phyloP scores from a whole-genome alignment of 2,329 filamentous ascomycete species.

The Cytospora paraplurivora region DNA sequence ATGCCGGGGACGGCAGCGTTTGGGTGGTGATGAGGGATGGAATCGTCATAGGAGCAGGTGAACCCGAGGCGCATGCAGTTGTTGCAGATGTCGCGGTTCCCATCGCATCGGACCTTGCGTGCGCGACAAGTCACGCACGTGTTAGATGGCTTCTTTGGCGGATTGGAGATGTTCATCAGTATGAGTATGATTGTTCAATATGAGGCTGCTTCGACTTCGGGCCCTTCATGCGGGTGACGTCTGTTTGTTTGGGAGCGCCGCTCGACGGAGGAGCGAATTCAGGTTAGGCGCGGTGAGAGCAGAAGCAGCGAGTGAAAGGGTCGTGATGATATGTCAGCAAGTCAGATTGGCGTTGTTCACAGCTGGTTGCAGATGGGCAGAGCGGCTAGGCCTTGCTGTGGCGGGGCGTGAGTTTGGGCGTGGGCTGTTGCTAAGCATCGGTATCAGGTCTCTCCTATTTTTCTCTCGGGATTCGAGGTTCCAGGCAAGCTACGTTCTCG shows the following conservation, averaged over 20 bases:
- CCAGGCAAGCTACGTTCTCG: conserved; percentile 2
- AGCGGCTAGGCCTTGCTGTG: conserved; percentile 13
- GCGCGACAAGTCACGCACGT: conserved; percentile 30
- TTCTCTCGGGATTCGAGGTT: background rate
- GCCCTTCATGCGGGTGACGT: conserved; percentile 20
- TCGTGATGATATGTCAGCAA: conserved; percentile 8
- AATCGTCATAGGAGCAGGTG: conserved; percentile 58
- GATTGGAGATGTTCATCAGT: conserved; percentile 28
- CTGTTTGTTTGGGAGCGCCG: conserved; percentile 14
- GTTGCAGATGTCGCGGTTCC: conserved; percentile 54
- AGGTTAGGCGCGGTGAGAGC: conserved; percentile 13
- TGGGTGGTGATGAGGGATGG: conserved; percentile 31
- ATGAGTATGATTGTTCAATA: conserved; percentile 11
- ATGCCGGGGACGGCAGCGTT: conserved; percentile 27
- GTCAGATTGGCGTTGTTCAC: conserved; percentile 10
- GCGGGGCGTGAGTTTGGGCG: conserved; percentile 8
- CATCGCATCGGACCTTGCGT: conserved; percentile 61
- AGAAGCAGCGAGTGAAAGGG: conserved; percentile 2
- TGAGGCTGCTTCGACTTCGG: background rate
- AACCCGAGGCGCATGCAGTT: conserved; percentile 62
- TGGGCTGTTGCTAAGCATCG: conserved; percentile 3
- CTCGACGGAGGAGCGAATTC: conserved; percentile 17
- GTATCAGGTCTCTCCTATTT: conserved; percentile 18
- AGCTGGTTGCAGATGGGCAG: conserved; percentile 3
- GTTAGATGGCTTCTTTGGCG: conserved; percentile 29